phyloP scores from a whole-genome alignment of 2,329 filamentous ascomycete genomes.

The Atkinsonella hypoxylon region DNA sequence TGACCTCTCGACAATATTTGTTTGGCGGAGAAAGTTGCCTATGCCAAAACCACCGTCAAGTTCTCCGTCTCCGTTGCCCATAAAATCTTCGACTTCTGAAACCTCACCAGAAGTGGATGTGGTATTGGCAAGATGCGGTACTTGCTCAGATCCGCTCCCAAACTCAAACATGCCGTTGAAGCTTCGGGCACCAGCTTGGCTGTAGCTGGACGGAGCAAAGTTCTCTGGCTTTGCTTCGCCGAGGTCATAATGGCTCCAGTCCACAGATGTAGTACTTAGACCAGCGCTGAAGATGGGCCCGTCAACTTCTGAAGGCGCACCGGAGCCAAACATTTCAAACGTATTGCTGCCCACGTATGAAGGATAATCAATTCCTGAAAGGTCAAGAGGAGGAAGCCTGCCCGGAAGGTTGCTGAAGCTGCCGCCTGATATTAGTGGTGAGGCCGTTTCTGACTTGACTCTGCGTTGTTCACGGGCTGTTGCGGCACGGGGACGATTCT shows the following conservation, averaged over 20 bases:
- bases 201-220: constrained; percentile 42
- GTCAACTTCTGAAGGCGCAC: constrained; percentile 38
- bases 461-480: constrained; percentile 36
- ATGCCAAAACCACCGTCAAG: constrained; percentile 35
- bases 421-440: constrained; percentile 40
- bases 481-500: constrained; percentile 23
- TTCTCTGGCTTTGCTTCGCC: constrained; percentile 31
- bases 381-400: constrained; percentile 44
- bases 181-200: constrained; percentile 38
- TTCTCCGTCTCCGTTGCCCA: constrained; percentile 34
- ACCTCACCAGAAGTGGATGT: constrained; percentile 55
- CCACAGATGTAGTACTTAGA: constrained; percentile 40
- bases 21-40: constrained; percentile 33
- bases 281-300: constrained; percentile 51
- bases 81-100: constrained; percentile 52
- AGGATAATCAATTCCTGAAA: constrained; percentile 42
- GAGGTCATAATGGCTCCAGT: constrained; percentile 35
- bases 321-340: constrained; percentile 40
- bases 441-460: constrained; percentile 50
- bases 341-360: constrained; percentile 33
- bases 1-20: constrained; percentile 27
- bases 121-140: constrained; percentile 40
- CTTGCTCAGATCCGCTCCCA: constrained; percentile 39
- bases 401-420: constrained; percentile 40
- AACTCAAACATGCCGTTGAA: constrained; percentile 42